phyloP scores from a whole-genome alignment of 2,329 filamentous ascomycete genomes.

The Xenoacremonium recifei region DNA sequence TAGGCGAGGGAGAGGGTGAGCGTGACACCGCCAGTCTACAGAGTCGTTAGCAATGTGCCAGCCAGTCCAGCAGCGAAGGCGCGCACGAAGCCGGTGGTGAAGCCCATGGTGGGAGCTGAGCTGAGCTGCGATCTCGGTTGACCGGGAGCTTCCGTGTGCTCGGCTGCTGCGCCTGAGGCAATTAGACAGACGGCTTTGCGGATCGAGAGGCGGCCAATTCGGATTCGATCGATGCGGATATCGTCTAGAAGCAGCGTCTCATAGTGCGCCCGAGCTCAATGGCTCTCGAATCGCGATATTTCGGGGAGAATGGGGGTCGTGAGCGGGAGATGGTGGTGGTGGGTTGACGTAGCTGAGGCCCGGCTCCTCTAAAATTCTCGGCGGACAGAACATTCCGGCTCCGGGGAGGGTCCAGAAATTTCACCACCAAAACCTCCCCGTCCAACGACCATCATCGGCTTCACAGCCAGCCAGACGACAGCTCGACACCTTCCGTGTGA shows the following conservation, averaged over 20 bases:
- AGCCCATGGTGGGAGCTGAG: conserved; percentile 60
- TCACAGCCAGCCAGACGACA: neutral
- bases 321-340: conserved; percentile 23
- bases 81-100: conserved; percentile 72
- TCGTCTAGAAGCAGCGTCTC: conserved; percentile 27
- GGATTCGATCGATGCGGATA: conserved; percentile 11
- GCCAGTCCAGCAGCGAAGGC: neutral
- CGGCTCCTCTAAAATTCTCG: conserved; percentile 21
- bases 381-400: conserved; percentile 28
- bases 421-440: conserved; percentile 26
- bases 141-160: no score
- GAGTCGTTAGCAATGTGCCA: neutral
- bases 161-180: no score
- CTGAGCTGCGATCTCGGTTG: no score
- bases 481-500: no score
- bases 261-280: conserved; percentile 31
- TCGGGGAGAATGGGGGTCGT: conserved; percentile 10
- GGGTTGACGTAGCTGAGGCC: conserved; percentile 30
- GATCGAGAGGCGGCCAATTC: conserved; percentile 19
- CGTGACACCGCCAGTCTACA: conserved; percentile 71
- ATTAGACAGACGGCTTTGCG: conserved; percentile 21
- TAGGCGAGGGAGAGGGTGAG: conserved; percentile 73
- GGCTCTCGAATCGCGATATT: conserved; percentile 18
- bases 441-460: conserved; percentile 2
- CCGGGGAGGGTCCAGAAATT: conserved; percentile 31